Percentiles rank a stretch among this genome's conserved stretches.
phyloP scores from a whole-genome alignment of 306 rosid genomes.

The Vachellia pachyceras region DNA sequence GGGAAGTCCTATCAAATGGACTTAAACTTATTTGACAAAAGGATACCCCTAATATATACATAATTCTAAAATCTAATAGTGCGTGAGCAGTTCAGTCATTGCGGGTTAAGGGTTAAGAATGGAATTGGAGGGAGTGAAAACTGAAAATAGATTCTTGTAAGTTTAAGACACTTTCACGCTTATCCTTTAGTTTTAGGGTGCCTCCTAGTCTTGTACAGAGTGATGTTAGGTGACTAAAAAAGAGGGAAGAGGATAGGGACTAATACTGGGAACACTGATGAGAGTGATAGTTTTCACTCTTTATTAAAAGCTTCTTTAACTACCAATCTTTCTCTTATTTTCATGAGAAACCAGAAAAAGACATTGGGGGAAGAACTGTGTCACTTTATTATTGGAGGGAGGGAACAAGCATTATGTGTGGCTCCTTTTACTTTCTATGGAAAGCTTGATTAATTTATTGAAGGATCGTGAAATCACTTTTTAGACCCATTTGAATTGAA shows the following conservation, averaged over 20 bases:
- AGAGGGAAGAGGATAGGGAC: conserved; percentile 33
- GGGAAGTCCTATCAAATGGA: too few species aligned
- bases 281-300: conserved; percentile 60
- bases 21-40: too few species aligned
- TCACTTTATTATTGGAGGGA: conserved; percentile 76
- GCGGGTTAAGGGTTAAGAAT: conserved; percentile 14
- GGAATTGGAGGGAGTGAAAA: conserved; percentile 5
- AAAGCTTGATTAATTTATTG: conserved; percentile 56
- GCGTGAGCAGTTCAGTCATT: conserved; percentile 16
- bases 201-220: conserved; percentile 18
- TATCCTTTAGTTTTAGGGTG: conserved; percentile 23
- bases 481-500: conserved; percentile 46
- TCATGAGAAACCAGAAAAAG: conserved; percentile 70
- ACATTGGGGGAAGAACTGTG: conserved; percentile 77
- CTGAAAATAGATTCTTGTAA: conserved; percentile 10
- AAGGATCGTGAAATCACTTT: conserved; percentile 45
- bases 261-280: conserved; percentile 51
- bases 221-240: conserved; percentile 19
- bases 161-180: conserved; percentile 23
- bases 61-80: too few species aligned
- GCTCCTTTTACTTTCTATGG: conserved; percentile 57
- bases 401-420: conserved; percentile 47
- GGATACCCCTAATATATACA: too few species aligned
- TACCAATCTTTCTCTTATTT: conserved; percentile 91
- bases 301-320: conserved; percentile 84